Evolutionary conservation across 2,329 filamentous ascomycete species (phyloP), one percentile per base, ranked within the genome.

Genomic region (Nannizziopsis barbatae): DNA sequence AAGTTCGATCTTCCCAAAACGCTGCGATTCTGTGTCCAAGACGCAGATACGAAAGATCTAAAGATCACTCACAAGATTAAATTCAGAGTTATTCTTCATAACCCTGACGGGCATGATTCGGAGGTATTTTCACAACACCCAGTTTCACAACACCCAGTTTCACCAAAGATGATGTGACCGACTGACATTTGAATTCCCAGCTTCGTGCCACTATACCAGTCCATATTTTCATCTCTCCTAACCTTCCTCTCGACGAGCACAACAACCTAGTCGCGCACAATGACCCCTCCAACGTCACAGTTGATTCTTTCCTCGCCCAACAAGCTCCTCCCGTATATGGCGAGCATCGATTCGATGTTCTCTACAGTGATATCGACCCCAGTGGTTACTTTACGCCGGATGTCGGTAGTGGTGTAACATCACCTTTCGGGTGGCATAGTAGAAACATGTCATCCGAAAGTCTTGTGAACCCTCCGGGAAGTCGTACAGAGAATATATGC

Each of bases 221-320:
- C 12, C 87, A 87, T 47, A 82, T 98, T 35, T 95, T 95, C 68
- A 95, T 96, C 56, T 98, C 92, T 4, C 90, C 92, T 0, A 92
- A 92, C 60, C 80, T 95, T 58, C 84, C 87, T 0, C 78, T 95
- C 33, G 86, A 92, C 58, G 87, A 94, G 45, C 79, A 90, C 52
- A 92, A 94, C 57, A 83, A 85, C 58, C 75, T 96, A 1, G 72
- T 86, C 46, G 74, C 76, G 46, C 76, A 80, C 59, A 71, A 71
- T n/a, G 73, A 76, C 12, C 57, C 72, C 61, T 62, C 71, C 51
- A 66, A 73, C 56, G 62, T 71, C 51, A 64, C 68, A 31, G 69
- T 69, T 8, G 71, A 75, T 39, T 71, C 73, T 36, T 75, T 79
- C 36, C 73, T 77, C 15, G 75, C 77, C 20, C 64, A 77, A 22